Conservation (phyloP, 2,329 filamentous ascomycete species). For the Pseudohalonectria lignicola region DNA sequence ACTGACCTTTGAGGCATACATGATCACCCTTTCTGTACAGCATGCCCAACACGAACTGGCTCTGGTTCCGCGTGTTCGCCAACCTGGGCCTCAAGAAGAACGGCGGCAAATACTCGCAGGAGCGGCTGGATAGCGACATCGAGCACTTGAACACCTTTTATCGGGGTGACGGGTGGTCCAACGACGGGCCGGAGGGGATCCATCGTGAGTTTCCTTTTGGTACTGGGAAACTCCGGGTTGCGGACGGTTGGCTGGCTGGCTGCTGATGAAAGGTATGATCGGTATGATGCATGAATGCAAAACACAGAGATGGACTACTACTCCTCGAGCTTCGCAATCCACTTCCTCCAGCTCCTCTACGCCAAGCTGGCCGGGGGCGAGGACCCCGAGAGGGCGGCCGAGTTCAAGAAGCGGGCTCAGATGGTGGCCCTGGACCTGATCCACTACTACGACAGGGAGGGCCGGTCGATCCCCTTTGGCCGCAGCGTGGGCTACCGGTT, state of each 20-base stretch:
- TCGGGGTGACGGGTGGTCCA: constrained; percentile 72
- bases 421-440: constrained; percentile 59
- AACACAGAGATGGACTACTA: constrained; percentile 77
- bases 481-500: constrained; percentile 74
- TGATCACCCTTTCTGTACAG: too few relatives aligned
- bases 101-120: constrained; percentile 58
- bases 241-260: too few relatives aligned
- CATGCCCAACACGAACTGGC: constrained; percentile 59
- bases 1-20: too few relatives aligned
- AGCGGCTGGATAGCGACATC: constrained; percentile 63
- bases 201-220: constrained; percentile 48
- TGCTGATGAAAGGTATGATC: too few relatives aligned
- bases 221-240: too few relatives aligned
- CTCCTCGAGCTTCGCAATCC: constrained; percentile 72
- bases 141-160: constrained; percentile 72
- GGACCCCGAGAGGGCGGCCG: constrained; percentile 53
- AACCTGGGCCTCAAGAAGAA: constrained; percentile 70
- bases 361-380: constrained; percentile 57
- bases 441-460: constrained; percentile 66
- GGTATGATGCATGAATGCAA: too few relatives aligned
- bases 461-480: constrained; percentile 64
- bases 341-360: constrained; percentile 69
- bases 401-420: constrained; percentile 59
- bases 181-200: constrained; percentile 68
- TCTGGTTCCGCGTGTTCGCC: constrained; percentile 79